Evolutionary conservation across 805 yeast species (phyloP).

Genomic region (Saturnispora zaruensis): DNA sequence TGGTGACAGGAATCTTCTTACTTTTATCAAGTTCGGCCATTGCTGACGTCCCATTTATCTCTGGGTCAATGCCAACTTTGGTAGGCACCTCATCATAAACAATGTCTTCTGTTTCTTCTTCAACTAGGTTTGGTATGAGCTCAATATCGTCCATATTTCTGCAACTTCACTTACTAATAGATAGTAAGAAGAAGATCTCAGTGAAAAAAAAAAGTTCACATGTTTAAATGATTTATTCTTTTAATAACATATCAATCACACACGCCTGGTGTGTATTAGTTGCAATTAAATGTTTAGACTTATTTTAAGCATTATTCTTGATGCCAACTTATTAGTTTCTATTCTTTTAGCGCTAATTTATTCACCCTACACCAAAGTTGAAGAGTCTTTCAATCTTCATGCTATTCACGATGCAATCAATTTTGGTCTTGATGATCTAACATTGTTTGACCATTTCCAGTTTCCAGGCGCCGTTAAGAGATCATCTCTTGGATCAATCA

Average conservation of each 20-base stretch:
- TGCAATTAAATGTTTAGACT: neutral
- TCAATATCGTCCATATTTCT: conserved; percentile 14
- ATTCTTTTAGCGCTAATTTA: conserved; percentile 42
- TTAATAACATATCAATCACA: too few species aligned
- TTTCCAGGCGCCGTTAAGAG: conserved; percentile 92
- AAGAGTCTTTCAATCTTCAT: conserved; percentile 86
- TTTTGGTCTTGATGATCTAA: conserved; percentile 43
- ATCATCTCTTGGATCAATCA: conserved; percentile 64
- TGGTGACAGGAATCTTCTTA: conserved; percentile 75
- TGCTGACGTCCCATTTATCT: conserved; percentile 15
- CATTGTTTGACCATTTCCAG: conserved; percentile 57
- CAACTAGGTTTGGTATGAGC: conserved; percentile 24
- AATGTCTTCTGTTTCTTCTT: conserved; percentile 20
- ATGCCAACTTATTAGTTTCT: conserved; percentile 33
- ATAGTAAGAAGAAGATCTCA: neutral
- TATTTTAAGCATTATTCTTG: conserved; percentile 8
- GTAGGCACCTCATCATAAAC: conserved; percentile 15
- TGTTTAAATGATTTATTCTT: neutral
- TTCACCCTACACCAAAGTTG: conserved; percentile 85
- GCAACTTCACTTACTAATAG: neutral
- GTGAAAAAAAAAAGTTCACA: neutral
- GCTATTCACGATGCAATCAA: conserved; percentile 76
- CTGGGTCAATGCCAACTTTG: conserved; percentile 1
- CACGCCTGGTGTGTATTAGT: neutral
- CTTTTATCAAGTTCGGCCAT: conserved; percentile 16